Evolutionary conservation across 805 yeast genomes (phyloP).

Genomic region (Candida berthetii): DNA sequence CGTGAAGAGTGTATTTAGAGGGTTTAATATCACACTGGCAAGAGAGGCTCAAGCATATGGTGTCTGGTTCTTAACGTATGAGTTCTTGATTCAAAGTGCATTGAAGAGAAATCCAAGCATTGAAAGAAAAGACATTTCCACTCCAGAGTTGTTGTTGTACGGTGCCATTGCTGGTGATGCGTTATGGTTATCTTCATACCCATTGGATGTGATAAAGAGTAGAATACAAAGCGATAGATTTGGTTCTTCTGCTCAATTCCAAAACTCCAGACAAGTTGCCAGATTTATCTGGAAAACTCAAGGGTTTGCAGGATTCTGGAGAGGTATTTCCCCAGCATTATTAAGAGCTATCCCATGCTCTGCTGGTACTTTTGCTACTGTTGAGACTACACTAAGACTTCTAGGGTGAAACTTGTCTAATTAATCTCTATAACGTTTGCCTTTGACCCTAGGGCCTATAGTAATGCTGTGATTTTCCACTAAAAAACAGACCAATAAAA

Average conservation of each 20-base stretch:
- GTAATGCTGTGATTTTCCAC: too few species aligned
- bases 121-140: constrained; percentile 66
- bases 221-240: constrained; percentile 67
- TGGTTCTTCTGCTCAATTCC: constrained; percentile 34
- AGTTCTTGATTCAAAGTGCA: constrained; percentile 64
- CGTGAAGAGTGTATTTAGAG: constrained; percentile 72
- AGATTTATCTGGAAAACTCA: constrained; percentile 20
- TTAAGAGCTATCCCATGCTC: constrained; percentile 58
- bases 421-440: too few species aligned
- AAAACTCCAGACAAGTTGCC: constrained; percentile 34
- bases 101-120: constrained; percentile 25
- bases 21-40: constrained; percentile 71
- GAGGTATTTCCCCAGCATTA: constrained; percentile 54
- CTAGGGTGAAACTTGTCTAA: constrained; percentile 9
- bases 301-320: constrained; percentile 53
- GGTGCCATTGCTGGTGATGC: constrained; percentile 93
- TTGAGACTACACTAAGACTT: constrained; percentile 55
- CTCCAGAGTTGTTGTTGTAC: constrained; percentile 76
- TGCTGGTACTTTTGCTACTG: constrained; percentile 76
- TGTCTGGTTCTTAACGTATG: constrained; percentile 83
- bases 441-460: too few species aligned
- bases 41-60: constrained; percentile 92
- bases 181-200: constrained; percentile 81
- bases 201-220: constrained; percentile 88
- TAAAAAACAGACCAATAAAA: too few species aligned